Percentiles rank a stretch among this genome's conserved stretches.
phyloP scores from a whole-genome alignment of 1,139 yeast species.

The Wickerhamomyces sp. region DNA sequence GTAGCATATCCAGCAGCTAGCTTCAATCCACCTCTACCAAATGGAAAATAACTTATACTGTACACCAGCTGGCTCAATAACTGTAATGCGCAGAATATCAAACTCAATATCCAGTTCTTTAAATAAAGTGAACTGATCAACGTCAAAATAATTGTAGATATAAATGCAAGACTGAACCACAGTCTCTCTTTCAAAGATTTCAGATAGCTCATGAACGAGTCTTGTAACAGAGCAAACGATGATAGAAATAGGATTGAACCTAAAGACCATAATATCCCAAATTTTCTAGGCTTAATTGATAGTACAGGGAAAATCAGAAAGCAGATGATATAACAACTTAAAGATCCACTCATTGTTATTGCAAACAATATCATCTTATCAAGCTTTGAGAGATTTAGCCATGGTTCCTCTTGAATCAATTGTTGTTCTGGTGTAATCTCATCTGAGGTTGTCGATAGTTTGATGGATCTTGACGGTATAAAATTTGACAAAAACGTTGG shows the following conservation, averaged over 20 bases:
- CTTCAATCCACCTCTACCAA: constrained; percentile 51
- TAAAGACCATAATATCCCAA: constrained; percentile 56
- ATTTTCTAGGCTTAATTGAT: constrained; percentile 51
- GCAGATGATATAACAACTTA: constrained; percentile 50
- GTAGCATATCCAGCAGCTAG: constrained; percentile 52
- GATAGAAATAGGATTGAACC: constrained; percentile 54
- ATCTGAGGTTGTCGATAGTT: background rate
- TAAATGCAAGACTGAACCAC: constrained; percentile 44
- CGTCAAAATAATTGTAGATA: constrained; percentile 46
- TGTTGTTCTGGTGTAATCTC: constrained; percentile 1
- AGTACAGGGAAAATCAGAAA: constrained; percentile 53
- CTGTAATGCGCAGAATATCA: constrained; percentile 48
- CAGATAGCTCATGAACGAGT: constrained; percentile 39
- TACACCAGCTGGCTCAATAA: constrained; percentile 50
- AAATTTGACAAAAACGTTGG: background rate
- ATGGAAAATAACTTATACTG: constrained; percentile 58
- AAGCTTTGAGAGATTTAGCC: constrained; percentile 42
- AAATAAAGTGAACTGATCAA: constrained; percentile 42
- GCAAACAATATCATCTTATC: constrained; percentile 55
- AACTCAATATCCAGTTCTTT: constrained; percentile 43
- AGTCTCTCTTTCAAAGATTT: constrained; percentile 47
- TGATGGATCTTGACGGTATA: background rate
- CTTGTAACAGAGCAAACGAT: constrained; percentile 56
- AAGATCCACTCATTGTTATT: constrained; percentile 49
- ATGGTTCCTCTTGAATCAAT: constrained; percentile 1